Percentiles rank a stretch among this genome's conserved stretches.
Evolutionary conservation across 805 yeast species (phyloP).

Genomic region (Wickerhamiella domercqiae): DNA sequence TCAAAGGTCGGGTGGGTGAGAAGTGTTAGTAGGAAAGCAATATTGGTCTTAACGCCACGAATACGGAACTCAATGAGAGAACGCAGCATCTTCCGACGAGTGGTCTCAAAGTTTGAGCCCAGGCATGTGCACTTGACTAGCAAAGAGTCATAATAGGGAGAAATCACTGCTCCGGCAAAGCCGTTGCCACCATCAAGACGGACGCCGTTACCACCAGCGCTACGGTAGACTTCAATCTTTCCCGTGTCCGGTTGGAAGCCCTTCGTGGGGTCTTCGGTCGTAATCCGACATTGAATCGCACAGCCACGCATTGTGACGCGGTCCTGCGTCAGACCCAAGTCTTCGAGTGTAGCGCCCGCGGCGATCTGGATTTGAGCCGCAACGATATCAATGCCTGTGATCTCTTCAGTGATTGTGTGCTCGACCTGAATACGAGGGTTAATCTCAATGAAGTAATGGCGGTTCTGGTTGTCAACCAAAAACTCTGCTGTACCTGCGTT

Average conservation of each 20-base stretch:
- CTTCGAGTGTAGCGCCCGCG: slow-evolving; percentile 89
- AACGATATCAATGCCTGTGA: slow-evolving; percentile 93
- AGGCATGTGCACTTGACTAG: slow-evolving; percentile 93
- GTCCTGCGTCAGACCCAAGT: slow-evolving; percentile 86
- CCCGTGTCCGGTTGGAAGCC: slow-evolving; percentile 98
- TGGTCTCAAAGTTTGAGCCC: slow-evolving; percentile 94
- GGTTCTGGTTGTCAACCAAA: slow-evolving; percentile 78
- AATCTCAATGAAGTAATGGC: slow-evolving; percentile 95
- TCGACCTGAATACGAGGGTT: slow-evolving; percentile 97
- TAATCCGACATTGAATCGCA: slow-evolving; percentile 97
- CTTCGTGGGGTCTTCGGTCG: slow-evolving; percentile 94
- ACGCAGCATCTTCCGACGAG: slow-evolving; percentile 94
- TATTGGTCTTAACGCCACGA: slow-evolving; percentile 97
- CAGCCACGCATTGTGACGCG: slow-evolving; percentile 91
- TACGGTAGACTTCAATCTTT: slow-evolving; percentile 91
- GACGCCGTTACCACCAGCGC: slow-evolving; percentile 99
- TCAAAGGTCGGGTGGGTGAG: slow-evolving; percentile 82
- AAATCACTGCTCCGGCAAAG: slow-evolving; percentile 88
- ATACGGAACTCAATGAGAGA: slow-evolving; percentile 94
- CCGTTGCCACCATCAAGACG: slow-evolving; percentile 98
- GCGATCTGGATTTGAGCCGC: slow-evolving; percentile 99
- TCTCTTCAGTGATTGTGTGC: slow-evolving; percentile 97
- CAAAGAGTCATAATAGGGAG: slow-evolving; percentile 97
- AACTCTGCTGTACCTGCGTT: slow-evolving; percentile 99
- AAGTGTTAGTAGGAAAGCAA: slow-evolving; percentile 84